Evolutionary conservation across 257 asterid genomes (phyloP).

Genomic region (Primulina tabacum): DNA sequence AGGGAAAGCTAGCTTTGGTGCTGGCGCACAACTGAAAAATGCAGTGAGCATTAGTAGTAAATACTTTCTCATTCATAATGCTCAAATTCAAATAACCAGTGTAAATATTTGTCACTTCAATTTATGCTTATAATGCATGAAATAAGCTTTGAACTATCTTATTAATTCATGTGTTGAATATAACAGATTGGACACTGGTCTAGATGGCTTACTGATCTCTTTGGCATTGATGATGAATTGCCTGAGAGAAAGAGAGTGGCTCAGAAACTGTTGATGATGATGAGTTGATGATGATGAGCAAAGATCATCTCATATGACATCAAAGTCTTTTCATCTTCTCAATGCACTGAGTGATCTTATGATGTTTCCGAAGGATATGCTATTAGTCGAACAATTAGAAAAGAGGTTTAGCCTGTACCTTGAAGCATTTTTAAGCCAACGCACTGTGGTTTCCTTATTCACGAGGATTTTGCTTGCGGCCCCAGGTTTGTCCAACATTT

Average conservation of each 20-base stretch:
- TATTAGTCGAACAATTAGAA: conserved; percentile 55
- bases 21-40: no score
- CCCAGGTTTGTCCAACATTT: conserved; percentile 74
- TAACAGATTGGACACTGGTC: conserved; percentile 90
- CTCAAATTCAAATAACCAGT: no score
- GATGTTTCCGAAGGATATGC: conserved; percentile 97
- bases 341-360: conserved; percentile 82
- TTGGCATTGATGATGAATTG: conserved; percentile 54
- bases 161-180: neutral
- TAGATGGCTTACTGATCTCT: conserved; percentile 74
- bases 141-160: neutral
- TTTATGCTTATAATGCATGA: neutral
- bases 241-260: conserved; percentile 33
- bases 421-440: conserved; percentile 3
- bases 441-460: conserved; percentile 9
- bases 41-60: no score
- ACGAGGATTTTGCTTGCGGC: conserved; percentile 12
- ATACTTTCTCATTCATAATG: no score
- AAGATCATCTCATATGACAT: conserved; percentile 37
- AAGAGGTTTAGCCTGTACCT: conserved; percentile 50
- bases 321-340: conserved; percentile 64
- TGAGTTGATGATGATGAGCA: conserved; percentile 41
- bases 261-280: conserved; percentile 24
- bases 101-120: neutral
- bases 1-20: no score